A percentile compares a stretch with the other conserved stretches of the same genome.
These are phyloP conservation scores for Glutinoglossum americanum DNA, from an alignment of 495 filamentous ascomycete genomes.

Conservation along the genomic window DNA sequence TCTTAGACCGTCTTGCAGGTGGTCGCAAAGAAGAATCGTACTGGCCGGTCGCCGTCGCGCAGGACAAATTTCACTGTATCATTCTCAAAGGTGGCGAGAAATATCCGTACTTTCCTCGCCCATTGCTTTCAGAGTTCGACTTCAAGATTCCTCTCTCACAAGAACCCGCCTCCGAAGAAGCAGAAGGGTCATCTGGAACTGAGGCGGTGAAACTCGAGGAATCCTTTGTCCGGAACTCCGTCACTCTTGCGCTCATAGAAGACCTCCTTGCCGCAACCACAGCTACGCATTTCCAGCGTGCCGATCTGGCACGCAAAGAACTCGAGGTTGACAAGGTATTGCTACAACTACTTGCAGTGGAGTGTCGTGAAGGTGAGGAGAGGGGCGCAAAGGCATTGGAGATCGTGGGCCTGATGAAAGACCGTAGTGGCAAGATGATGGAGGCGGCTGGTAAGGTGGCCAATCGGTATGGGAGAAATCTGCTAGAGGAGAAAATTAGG, in stretches of 20 bases:
- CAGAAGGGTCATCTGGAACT: constrained; percentile 14
- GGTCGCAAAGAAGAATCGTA: constrained; percentile 79
- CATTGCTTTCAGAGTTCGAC: constrained; percentile 80
- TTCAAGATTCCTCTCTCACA: constrained; percentile 65
- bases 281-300: constrained; percentile 36
- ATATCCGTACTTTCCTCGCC: constrained; percentile 87
- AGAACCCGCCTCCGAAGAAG: constrained; percentile 14
- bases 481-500: constrained; percentile 71
- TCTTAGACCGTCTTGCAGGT: constrained; percentile 54
- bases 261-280: constrained; percentile 45
- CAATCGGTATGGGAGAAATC: constrained; percentile 47
- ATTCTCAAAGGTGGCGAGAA: constrained; percentile 90
- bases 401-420: constrained; percentile 54
- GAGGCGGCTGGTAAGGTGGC: constrained; percentile 73
- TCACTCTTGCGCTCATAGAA: constrained; percentile 45
- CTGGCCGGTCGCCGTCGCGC: constrained; percentile 86
- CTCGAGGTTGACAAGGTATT: constrained; percentile 70
- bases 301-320: constrained; percentile 45
- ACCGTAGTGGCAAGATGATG: constrained; percentile 61
- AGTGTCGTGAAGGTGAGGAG: constrained; percentile 83
- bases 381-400: constrained; percentile 87
- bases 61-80: constrained; percentile 90
- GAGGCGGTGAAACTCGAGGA: constrained; percentile 42
- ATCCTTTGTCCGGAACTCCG: constrained; percentile 48
- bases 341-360: constrained; percentile 70